Base-by-base conservation (phyloP, 2,329 filamentous ascomycete species). In the Thermoascus crustaceus region DNA sequence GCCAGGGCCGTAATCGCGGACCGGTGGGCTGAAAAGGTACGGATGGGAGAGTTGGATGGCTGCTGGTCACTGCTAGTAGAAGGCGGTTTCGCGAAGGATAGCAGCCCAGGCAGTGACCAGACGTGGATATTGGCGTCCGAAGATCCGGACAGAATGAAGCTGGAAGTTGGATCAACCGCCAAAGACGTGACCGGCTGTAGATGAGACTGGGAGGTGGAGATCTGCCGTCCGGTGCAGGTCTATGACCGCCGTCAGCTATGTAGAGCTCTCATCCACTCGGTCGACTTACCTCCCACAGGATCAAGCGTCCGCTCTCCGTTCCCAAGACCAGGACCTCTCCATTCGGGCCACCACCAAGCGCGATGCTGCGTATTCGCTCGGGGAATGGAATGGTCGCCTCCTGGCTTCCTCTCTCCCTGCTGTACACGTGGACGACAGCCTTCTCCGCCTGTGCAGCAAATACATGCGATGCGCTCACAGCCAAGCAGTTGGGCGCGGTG, bases 381-480 rank as follows among this genome's bases (percentile, higher is more conserved):
- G 83, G 80, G 51, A 98, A 94, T 1, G 88, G 82, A 13, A 96
- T 78, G 11, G 85, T 75, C 5, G 85, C 83, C 63, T 96, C 89
- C 55, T 95, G 87, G 49, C 84, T 91, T 18, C 84, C 84, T 44
- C 84, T 83, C 39, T 79, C 72, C 37, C 87, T 75, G 39, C 76
- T 88, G 63, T 96, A 98, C 37, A 98, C 86, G 63, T 96, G 85
- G 1, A 98, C 75, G 26, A 94, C 84, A 0, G 87, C 85, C 61
- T 94, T 96, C 45, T 88, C 87, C 32, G 82, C 74, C 59, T 98
- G 91, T 3, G 86, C 89, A 3, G 88, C 82, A 57, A 94, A 98
- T 30, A 96, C 72, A 57, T 98, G 91, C 13, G 80, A 80, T 29
- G 76, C 70, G 60, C 75, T 93, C 48, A 88, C 73, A 19, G 86